Percentiles rank a stretch among this genome's conserved stretches.
These are phyloP conservation scores for Pseudonitzschia pungens DNA, from an alignment of 108 stramenopile species.

Conservation along the genomic window DNA sequence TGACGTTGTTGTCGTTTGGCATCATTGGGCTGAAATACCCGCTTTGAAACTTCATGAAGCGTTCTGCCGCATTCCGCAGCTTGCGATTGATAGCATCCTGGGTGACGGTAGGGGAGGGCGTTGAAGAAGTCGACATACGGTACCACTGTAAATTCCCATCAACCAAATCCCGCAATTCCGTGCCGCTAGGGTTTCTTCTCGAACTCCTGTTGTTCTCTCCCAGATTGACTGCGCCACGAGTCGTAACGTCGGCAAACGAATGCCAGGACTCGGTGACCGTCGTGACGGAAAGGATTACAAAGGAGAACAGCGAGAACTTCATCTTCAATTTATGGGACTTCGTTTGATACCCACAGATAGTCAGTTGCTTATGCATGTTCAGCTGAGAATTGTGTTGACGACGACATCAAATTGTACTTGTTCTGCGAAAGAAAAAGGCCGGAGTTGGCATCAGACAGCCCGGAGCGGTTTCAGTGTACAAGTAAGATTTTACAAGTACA, in stretches of 20 bases:
- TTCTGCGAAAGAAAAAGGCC: not conserved
- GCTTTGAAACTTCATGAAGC: conserved; percentile 12
- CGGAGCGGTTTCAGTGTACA: too few species aligned
- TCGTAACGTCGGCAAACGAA: not conserved
- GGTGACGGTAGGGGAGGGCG: not conserved
- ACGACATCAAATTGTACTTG: too few species aligned
- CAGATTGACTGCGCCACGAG: not conserved
- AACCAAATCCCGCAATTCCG: not conserved
- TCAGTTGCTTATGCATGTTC: too few species aligned
- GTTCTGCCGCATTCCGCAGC: conserved; percentile 5
- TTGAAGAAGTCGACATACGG: not conserved
- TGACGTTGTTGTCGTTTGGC: conserved; percentile 6
- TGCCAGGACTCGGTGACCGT: not conserved
- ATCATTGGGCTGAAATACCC: conserved; percentile 11
- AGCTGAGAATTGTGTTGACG: not conserved
- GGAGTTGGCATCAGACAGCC: not conserved
- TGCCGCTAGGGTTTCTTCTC: not conserved
- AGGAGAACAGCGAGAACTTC: not conserved
- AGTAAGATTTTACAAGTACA: too few species aligned
- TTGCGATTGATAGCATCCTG: not conserved
- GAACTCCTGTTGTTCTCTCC: not conserved
- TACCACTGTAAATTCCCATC: conserved; percentile 17
- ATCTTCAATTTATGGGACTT: not conserved
- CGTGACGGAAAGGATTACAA: not conserved
- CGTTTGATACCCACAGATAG: too few species aligned